Conservation (phyloP, 495 filamentous ascomycete species). For the Haplographium delicatum region DNA sequence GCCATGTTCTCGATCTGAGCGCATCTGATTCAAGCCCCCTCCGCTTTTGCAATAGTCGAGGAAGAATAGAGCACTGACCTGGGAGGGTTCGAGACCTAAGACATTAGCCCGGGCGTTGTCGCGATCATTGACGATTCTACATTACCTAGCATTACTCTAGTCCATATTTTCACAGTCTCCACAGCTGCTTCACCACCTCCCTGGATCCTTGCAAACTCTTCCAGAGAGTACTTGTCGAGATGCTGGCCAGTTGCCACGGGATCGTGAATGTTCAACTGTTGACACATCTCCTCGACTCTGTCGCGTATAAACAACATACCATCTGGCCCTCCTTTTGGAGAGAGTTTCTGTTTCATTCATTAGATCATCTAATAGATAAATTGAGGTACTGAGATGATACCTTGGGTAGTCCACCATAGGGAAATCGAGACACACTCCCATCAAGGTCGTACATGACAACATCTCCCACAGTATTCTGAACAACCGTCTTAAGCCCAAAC, state of each 20-base stretch:
- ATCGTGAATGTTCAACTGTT: background rate
- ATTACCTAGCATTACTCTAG: background rate
- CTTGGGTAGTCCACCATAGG: slow-evolving; percentile 29
- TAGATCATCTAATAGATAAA: too few species aligned
- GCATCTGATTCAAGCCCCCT: slow-evolving; percentile 36
- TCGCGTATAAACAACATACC: background rate
- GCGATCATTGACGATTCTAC: too few species aligned
- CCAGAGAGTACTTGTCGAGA: too few species aligned
- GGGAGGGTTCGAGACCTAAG: slow-evolving; percentile 35
- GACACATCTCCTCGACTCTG: background rate
- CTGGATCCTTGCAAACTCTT: slow-evolving; percentile 30
- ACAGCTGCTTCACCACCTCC: slow-evolving; percentile 20
- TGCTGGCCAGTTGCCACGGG: too few species aligned
- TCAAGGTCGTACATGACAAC: slow-evolving; percentile 30
- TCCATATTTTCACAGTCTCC: slow-evolving; percentile 21
- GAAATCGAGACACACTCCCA: slow-evolving; percentile 23
- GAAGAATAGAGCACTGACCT: slow-evolving; percentile 42
- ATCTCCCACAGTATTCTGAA: slow-evolving; percentile 37
- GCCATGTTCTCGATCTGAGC: slow-evolving; percentile 37
- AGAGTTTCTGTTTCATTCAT: too few species aligned
- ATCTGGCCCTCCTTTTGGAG: too few species aligned
- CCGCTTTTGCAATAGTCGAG: slow-evolving; percentile 44
- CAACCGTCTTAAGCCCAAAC: slow-evolving; percentile 36
- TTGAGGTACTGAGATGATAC: too few species aligned
- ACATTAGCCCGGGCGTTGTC: too few species aligned